These are phyloP conservation scores for Excoecaria cochinchinensis DNA, from an alignment of 345 rosid genomes.

Conservation along the genomic window DNA sequence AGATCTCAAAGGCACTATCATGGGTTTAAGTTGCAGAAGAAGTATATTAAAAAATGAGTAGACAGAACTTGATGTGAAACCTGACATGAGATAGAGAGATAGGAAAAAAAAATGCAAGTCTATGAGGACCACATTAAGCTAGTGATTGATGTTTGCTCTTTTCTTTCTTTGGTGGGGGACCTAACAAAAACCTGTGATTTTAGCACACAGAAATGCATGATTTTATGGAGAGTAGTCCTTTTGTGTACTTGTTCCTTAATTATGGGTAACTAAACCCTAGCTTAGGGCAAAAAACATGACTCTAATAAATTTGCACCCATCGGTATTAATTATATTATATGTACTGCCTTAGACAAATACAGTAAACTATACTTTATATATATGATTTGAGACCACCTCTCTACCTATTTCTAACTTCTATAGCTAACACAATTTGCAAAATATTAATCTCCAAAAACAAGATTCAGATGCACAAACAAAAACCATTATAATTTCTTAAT, in stretches of 20 bases:
- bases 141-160: not conserved
- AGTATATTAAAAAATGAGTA: not conserved
- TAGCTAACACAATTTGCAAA: too few relatives aligned
- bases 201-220: too few relatives aligned
- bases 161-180: not conserved
- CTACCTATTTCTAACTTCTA: too few relatives aligned
- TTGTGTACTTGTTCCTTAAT: not conserved
- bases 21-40: not conserved
- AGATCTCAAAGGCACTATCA: not conserved
- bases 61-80: not conserved
- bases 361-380: too few relatives aligned
- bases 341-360: too few relatives aligned
- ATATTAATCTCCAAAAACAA: too few relatives aligned
- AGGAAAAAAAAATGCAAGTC: not conserved
- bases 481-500: too few relatives aligned
- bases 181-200: not conserved
- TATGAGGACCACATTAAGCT: not conserved
- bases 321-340: too few relatives aligned
- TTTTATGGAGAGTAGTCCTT: not conserved
- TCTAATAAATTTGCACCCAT: too few relatives aligned
- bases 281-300: not conserved
- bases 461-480: too few relatives aligned
- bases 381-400: too few relatives aligned
- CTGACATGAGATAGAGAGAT: not conserved
- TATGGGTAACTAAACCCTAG: not conserved